Evolutionary conservation across 1,139 yeast genomes (phyloP).

Genomic region (Insectozyma bohioensis): DNA sequence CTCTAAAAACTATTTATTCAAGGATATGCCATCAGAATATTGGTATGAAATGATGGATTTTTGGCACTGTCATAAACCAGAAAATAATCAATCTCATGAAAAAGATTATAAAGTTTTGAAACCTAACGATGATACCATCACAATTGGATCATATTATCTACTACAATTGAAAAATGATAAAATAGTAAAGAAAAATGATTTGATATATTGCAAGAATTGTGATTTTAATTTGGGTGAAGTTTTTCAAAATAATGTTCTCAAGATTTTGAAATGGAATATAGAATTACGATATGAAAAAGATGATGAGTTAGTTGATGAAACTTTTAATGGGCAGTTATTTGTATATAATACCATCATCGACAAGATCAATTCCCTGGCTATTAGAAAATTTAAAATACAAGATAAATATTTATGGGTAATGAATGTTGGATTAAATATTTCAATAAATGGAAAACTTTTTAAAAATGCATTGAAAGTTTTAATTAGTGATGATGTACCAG

Average conservation of each 20-base stretch:
- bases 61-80: slow-evolving; percentile 98
- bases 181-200: slow-evolving; percentile 7
- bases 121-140: slow-evolving; percentile 44
- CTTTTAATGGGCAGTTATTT: slow-evolving; percentile 31
- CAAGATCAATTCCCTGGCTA: slow-evolving; percentile 47
- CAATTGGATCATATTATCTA: slow-evolving; percentile 62
- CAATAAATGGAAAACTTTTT: slow-evolving; percentile 18
- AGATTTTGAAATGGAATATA: slow-evolving; percentile 64
- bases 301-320: slow-evolving; percentile 12
- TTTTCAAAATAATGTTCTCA: slow-evolving; percentile 21
- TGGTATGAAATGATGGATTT: slow-evolving; percentile 97
- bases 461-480: slow-evolving; percentile 43
- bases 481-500: slow-evolving; percentile 16
- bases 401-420: slow-evolving; percentile 56
- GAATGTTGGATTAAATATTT: slow-evolving; percentile 43
- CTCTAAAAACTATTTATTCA: slow-evolving; percentile 31
- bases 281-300: slow-evolving; percentile 22
- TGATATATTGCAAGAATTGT: slow-evolving; percentile 32
- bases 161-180: slow-evolving; percentile 32
- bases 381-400: slow-evolving; percentile 57
- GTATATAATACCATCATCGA: slow-evolving; percentile 43
- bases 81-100: slow-evolving; percentile 21
- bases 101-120: slow-evolving; percentile 38
- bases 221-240: slow-evolving; percentile 31
- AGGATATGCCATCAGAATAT: slow-evolving; percentile 84